These are phyloP conservation scores for Kurtzmaniella cleridarum DNA, from an alignment of 805 yeast species.

Conservation along the genomic window DNA sequence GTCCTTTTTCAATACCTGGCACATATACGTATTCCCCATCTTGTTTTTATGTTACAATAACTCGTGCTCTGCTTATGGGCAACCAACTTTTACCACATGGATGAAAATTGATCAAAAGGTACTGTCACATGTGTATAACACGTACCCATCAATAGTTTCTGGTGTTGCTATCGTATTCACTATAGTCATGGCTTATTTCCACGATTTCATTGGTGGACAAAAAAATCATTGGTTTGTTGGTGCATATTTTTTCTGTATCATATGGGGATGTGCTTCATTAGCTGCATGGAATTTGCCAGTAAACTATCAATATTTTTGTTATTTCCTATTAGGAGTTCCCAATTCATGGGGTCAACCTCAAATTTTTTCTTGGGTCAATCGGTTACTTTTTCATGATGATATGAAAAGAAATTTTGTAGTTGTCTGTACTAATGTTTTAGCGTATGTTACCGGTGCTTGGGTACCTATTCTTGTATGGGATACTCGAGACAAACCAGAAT, in stretches of 20 bases:
- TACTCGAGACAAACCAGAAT: slow-evolving; percentile 26
- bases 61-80: slow-evolving; percentile 23
- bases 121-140: slow-evolving; percentile 26
- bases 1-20: slow-evolving; percentile 44
- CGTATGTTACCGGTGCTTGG: slow-evolving; percentile 35
- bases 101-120: slow-evolving; percentile 24
- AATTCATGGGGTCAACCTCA: slow-evolving; percentile 51
- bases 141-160: slow-evolving; percentile 24
- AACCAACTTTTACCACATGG: slow-evolving; percentile 36
- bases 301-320: slow-evolving; percentile 47
- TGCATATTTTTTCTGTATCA: slow-evolving; percentile 32
- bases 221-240: slow-evolving; percentile 32
- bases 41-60: slow-evolving; percentile 34
- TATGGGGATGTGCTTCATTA: slow-evolving; percentile 38
- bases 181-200: slow-evolving; percentile 19
- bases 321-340: slow-evolving; percentile 44
- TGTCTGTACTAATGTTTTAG: slow-evolving; percentile 32
- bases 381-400: slow-evolving; percentile 39
- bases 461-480: slow-evolving; percentile 38
- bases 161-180: slow-evolving; percentile 23
- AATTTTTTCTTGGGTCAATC: slow-evolving; percentile 53
- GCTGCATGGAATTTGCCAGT: slow-evolving; percentile 45
- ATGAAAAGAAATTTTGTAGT: slow-evolving; percentile 36
- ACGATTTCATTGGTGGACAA: slow-evolving; percentile 27
- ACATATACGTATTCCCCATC: slow-evolving; percentile 39